Evolutionary conservation across 73 alveolate genomes (phyloP).

Genomic region (Stentor roeselii): DNA sequence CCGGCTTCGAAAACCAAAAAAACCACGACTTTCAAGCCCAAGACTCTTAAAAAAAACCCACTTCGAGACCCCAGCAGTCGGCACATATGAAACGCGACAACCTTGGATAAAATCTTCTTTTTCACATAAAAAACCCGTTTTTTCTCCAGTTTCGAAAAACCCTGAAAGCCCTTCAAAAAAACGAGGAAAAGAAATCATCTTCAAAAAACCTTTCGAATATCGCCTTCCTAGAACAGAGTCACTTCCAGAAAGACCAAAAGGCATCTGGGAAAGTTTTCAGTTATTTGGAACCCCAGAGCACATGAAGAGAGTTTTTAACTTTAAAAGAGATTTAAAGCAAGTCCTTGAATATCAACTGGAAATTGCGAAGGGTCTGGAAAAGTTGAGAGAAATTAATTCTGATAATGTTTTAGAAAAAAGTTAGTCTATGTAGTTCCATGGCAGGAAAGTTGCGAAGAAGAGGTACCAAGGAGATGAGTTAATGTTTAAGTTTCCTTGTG

Average conservation of each 20-base stretch:
- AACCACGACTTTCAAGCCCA: neutral
- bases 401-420: no score
- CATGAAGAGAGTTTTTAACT: no score
- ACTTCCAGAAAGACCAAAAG: neutral
- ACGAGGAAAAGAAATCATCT: no score
- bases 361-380: neutral
- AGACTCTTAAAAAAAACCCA: neutral
- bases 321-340: neutral
- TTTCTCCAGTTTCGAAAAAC: neutral
- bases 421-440: constrained; percentile 23
- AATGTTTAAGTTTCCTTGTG: constrained; percentile 11
- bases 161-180: neutral
- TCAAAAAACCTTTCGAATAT: no score
- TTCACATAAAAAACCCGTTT: neutral
- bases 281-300: neutral
- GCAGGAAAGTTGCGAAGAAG: constrained; percentile 12
- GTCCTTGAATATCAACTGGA: neutral
- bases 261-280: neutral
- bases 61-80: neutral
- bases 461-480: neutral
- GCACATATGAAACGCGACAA: neutral
- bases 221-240: neutral
- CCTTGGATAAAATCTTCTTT: neutral
- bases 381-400: no score
- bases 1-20: neutral